These are phyloP conservation scores for Clathrospora elynae DNA, from an alignment of 2,329 filamentous ascomycete genomes.

Conservation along the genomic window DNA sequence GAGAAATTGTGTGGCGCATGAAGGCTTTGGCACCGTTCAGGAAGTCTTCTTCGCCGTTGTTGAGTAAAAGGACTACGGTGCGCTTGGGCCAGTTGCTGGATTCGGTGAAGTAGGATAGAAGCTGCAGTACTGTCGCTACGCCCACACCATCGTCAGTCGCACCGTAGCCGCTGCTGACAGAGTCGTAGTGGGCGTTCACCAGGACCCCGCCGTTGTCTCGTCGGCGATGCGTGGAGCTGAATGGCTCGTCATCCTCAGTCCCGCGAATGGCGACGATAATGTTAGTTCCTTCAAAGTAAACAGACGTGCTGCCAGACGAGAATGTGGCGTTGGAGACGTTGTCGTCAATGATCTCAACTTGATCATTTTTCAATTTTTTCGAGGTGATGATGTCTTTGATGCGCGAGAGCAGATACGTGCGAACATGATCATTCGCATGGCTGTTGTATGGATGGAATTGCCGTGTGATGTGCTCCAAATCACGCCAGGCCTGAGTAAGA, in stretches of 20 bases:
- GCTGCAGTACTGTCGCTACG: constrained; percentile 81
- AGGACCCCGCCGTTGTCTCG: constrained; percentile 75
- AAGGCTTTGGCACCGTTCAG: constrained; percentile 87
- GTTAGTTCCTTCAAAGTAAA: constrained; percentile 93
- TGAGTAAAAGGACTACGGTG: constrained; percentile 83
- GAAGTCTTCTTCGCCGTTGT: constrained; percentile 95
- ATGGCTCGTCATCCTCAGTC: constrained; percentile 70
- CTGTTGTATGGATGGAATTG: constrained; percentile 90
- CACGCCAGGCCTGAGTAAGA: constrained; percentile 82
- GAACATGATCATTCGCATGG: constrained; percentile 77
- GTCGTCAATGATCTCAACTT: constrained; percentile 78
- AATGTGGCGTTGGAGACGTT: constrained; percentile 77
- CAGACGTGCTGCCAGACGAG: constrained; percentile 57
- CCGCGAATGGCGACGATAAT: constrained; percentile 91
- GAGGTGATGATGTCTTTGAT: constrained; percentile 70
- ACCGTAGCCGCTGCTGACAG: constrained; percentile 87
- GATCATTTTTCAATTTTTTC: constrained; percentile 52
- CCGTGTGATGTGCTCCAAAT: constrained; percentile 75
- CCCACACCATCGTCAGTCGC: constrained; percentile 94
- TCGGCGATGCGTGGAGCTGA: constrained; percentile 63
- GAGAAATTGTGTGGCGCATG: constrained; percentile 78
- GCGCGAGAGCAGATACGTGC: constrained; percentile 73
- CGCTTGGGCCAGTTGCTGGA: constrained; percentile 72
- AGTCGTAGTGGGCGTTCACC: constrained; percentile 95
- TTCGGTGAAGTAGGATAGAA: constrained; percentile 81